Conservation (phyloP, 2,329 filamentous ascomycete species). For the Colletotrichum sp. region DNA sequence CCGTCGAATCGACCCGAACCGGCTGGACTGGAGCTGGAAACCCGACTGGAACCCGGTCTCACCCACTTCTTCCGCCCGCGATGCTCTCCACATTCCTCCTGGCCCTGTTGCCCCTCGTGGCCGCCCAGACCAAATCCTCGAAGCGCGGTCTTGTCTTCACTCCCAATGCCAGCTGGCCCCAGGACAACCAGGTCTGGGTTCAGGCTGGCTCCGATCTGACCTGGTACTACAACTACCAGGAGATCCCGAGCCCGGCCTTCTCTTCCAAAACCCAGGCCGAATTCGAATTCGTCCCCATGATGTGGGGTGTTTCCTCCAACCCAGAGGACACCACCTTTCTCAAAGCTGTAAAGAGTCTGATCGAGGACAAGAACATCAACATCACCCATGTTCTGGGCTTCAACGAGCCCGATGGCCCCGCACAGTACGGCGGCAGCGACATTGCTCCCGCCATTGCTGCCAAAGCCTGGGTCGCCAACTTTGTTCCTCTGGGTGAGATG, state of each 20-base stretch:
- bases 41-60: background rate
- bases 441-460: constrained; percentile 67
- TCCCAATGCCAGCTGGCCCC: constrained; percentile 54
- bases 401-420: constrained; percentile 76
- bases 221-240: constrained; percentile 86
- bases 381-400: constrained; percentile 75
- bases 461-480: constrained; percentile 71
- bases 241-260: constrained; percentile 60
- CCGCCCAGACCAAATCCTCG: constrained; percentile 41
- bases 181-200: constrained; percentile 72
- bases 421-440: constrained; percentile 64
- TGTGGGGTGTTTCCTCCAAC: constrained; percentile 67
- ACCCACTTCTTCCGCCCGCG: background rate
- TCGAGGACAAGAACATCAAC: constrained; percentile 56
- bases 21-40: background rate
- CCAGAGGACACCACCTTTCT: constrained; percentile 65
- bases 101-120: constrained; percentile 25
- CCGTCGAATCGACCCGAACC: background rate
- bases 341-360: constrained; percentile 58
- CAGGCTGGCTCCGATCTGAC: constrained; percentile 63
- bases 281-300: constrained; percentile 82
- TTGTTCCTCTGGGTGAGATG: constrained; percentile 69
- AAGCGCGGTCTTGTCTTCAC: constrained; percentile 80
- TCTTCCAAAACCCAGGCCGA: constrained; percentile 51
- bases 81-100: constrained; percentile 24